Percentiles rank a stretch among this genome's conserved stretches.
Evolutionary conservation across 768 basidiomycete genomes (phyloP).

Genomic region (Pisolithus orientalis): DNA sequence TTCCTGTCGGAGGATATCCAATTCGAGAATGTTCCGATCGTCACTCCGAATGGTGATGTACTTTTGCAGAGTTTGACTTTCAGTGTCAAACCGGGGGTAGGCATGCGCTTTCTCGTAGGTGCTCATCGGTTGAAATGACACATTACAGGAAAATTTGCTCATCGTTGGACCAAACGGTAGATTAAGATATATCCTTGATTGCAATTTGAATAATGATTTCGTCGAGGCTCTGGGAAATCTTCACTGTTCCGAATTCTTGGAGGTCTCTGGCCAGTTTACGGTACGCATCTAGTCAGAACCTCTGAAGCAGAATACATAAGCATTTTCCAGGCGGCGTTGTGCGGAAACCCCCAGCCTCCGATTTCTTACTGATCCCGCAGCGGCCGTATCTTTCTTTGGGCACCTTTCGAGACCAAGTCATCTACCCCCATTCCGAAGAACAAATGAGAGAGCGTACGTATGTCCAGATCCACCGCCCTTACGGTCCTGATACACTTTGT

Average conservation of each 20-base stretch:
- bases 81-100: constrained; percentile 80
- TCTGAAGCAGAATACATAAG: background rate
- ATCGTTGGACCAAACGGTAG: constrained; percentile 92
- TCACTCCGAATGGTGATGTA: constrained; percentile 94
- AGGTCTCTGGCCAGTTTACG: constrained; percentile 87
- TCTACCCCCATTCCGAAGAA: constrained; percentile 81
- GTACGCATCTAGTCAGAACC: constrained; percentile 4
- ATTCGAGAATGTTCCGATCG: constrained; percentile 90
- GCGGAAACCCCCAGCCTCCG: constrained; percentile 78
- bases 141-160: constrained; percentile 72
- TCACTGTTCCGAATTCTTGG: constrained; percentile 94
- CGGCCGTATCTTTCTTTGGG: constrained; percentile 92
- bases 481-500: constrained; percentile 6
- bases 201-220: background rate
- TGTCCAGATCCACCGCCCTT: background rate
- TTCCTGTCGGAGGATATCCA: constrained; percentile 84
- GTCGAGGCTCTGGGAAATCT: constrained; percentile 76
- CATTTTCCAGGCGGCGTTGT: constrained; percentile 56
- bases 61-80: constrained; percentile 82
- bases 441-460: constrained; percentile 74
- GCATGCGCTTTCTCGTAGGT: constrained; percentile 1
- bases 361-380: constrained; percentile 95
- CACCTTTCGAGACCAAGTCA: constrained; percentile 92
- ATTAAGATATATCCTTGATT: background rate
- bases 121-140: background rate